Evolutionary conservation across 2,329 filamentous ascomycete species (phyloP).

Genomic region (Pyricularia pennisetigena): DNA sequence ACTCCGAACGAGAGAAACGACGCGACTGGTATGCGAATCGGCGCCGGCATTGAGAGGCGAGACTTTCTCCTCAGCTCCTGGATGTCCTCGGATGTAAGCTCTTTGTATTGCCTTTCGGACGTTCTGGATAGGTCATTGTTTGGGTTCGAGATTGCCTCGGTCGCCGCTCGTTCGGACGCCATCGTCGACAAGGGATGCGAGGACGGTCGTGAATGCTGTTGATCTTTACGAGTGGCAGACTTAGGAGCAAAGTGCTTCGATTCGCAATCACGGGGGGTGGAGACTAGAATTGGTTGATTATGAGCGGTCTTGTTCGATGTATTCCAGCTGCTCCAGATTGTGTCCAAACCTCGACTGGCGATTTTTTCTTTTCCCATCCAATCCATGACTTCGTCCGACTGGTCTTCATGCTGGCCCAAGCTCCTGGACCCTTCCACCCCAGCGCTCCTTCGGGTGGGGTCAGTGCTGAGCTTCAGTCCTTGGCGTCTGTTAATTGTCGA

Average conservation of each 20-base stretch:
- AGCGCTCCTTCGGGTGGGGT: not conserved
- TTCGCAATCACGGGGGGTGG: not conserved
- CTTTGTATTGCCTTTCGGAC: not conserved
- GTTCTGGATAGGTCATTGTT: not conserved
- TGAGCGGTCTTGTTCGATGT: not conserved
- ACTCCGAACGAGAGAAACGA: slow-evolving; percentile 52
- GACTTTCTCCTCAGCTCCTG: slow-evolving; percentile 26
- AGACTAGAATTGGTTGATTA: not conserved
- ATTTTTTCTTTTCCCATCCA: not conserved
- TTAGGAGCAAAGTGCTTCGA: not conserved
- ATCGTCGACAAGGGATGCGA: not conserved
- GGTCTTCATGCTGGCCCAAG: slow-evolving; percentile 9
- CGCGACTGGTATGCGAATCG: slow-evolving; percentile 56
- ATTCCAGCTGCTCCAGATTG: not conserved
- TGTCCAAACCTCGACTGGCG: not conserved
- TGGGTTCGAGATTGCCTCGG: not conserved
- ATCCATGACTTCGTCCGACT: not conserved
- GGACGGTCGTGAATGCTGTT: not conserved
- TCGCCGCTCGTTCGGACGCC: not conserved
- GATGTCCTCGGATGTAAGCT: slow-evolving; percentile 18
- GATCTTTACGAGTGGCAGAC: not conserved
- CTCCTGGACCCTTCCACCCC: slow-evolving; percentile 1
- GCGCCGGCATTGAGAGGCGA: slow-evolving; percentile 53
- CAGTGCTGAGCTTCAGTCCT: not conserved
- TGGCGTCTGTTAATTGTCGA: not conserved